Evolutionary conservation across 257 asterid species (phyloP).

Genomic region (Solanum medicagineum): DNA sequence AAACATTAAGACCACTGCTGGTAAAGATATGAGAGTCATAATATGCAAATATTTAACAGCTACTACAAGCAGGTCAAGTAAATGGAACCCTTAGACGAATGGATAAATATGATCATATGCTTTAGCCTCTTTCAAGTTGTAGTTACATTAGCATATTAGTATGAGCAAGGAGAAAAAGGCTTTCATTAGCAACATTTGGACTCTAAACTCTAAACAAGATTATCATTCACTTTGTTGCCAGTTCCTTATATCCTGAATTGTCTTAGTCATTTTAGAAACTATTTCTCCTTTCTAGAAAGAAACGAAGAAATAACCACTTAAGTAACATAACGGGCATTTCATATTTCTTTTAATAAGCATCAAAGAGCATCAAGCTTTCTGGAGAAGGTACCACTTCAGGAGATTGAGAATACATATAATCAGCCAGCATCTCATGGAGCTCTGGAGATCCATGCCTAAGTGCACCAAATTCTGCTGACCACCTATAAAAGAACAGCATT

Average conservation of each 20-base stretch:
- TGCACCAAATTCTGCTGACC: constrained; percentile 87
- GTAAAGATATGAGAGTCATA: not conserved
- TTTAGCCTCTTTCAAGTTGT: not conserved
- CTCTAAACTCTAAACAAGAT: not conserved
- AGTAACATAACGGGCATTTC: not conserved
- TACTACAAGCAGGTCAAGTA: not conserved
- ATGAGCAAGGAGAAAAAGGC: not conserved
- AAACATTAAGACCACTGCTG: not conserved
- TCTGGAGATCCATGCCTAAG: constrained; percentile 76
- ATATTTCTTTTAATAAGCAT: not conserved
- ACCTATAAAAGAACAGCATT: constrained; percentile 29
- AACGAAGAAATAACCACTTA: not conserved
- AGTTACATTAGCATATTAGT: not conserved
- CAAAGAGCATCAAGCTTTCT: constrained; percentile 1
- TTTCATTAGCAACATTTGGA: not conserved
- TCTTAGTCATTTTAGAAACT: not conserved
- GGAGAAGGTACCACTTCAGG: constrained; percentile 68
- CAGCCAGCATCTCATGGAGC: constrained; percentile 91
- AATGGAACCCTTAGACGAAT: not conserved
- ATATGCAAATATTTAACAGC: not conserved
- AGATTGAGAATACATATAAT: constrained; percentile 72
- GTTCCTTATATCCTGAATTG: not conserved
- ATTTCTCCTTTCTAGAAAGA: not conserved
- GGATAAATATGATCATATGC: not conserved
- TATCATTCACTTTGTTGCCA: not conserved